Conservation (phyloP, 331 rosid genomes). For the Quercus tomentella region DNA sequence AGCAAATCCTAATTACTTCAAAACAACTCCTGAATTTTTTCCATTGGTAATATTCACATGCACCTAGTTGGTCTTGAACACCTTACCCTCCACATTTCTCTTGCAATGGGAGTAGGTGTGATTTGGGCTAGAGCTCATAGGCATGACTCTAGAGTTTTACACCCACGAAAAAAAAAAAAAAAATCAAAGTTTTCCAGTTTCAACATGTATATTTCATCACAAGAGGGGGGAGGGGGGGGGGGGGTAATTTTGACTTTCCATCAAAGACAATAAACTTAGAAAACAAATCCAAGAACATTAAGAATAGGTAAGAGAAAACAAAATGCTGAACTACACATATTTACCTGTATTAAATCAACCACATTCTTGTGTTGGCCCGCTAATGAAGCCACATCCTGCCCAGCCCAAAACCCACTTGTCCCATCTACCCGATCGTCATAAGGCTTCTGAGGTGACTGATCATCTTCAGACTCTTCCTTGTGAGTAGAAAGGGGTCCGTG, state of each 20-base stretch:
- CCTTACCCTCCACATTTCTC: too few species aligned
- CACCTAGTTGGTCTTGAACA: too few species aligned
- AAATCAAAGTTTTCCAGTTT: background rate
- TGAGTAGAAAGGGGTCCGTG: constrained; percentile 40
- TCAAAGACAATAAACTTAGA: background rate
- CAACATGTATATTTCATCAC: background rate
- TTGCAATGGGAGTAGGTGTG: too few species aligned
- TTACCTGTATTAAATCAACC: constrained; percentile 60
- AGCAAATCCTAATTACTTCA: background rate
- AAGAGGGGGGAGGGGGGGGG: background rate
- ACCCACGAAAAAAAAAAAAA: constrained; percentile 13
- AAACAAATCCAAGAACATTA: background rate
- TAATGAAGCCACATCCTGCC: constrained; percentile 33
- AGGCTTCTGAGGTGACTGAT: constrained; percentile 29
- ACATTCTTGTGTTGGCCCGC: constrained; percentile 34
- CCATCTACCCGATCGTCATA: constrained; percentile 33
- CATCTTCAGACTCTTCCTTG: constrained; percentile 53
- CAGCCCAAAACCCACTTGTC: constrained; percentile 29
- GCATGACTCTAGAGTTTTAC: background rate
- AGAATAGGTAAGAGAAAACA: background rate
- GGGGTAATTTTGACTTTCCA: background rate
- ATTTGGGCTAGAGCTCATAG: too few species aligned
- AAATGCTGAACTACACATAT: constrained; percentile 18
- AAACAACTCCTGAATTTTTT: background rate
- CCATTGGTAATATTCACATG: too few species aligned